Evolutionary conservation across 768 basidiomycete species (phyloP).

Genomic region (Arthromyces matolae): DNA sequence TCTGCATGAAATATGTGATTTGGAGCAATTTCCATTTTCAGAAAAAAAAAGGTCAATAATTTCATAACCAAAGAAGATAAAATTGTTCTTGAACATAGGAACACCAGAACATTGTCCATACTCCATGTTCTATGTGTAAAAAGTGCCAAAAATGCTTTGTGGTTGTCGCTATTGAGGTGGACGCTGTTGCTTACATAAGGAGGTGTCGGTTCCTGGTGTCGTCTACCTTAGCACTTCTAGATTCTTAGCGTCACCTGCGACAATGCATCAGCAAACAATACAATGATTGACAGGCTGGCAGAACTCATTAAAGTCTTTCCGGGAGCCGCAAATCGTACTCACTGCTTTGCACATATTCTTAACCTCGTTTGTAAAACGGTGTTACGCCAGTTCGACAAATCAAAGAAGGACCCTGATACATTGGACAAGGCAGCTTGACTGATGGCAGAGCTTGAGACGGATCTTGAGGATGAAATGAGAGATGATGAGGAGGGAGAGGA

Average conservation of each 20-base stretch:
- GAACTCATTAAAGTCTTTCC: slow-evolving; percentile 18
- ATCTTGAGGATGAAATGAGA: slow-evolving; percentile 8
- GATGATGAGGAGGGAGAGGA: slow-evolving; percentile 18
- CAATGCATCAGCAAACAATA: slow-evolving; percentile 34
- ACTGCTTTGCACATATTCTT: slow-evolving; percentile 37
- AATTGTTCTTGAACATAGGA: too few species aligned
- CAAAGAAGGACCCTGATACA: slow-evolving; percentile 5
- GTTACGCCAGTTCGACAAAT: slow-evolving; percentile 29
- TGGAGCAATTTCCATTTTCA: too few species aligned
- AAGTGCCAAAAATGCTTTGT: too few species aligned
- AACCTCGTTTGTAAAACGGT: slow-evolving; percentile 35
- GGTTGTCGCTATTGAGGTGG: too few species aligned
- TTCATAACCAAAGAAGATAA: too few species aligned
- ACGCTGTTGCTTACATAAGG: too few species aligned
- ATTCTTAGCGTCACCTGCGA: slow-evolving; percentile 32
- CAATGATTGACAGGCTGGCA: slow-evolving; percentile 28
- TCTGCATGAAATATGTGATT: too few species aligned
- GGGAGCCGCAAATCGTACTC: slow-evolving; percentile 19
- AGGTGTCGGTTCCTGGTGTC: too few species aligned
- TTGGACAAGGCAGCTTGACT: not conserved
- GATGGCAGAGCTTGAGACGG: not conserved
- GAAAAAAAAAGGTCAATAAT: too few species aligned
- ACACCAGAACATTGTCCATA: too few species aligned
- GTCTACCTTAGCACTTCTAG: too few species aligned
- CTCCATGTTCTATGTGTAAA: too few species aligned